Evolutionary conservation across 176 grass and related monocot genomes (phyloP).

Genomic region (Dactylis glomerata): DNA sequence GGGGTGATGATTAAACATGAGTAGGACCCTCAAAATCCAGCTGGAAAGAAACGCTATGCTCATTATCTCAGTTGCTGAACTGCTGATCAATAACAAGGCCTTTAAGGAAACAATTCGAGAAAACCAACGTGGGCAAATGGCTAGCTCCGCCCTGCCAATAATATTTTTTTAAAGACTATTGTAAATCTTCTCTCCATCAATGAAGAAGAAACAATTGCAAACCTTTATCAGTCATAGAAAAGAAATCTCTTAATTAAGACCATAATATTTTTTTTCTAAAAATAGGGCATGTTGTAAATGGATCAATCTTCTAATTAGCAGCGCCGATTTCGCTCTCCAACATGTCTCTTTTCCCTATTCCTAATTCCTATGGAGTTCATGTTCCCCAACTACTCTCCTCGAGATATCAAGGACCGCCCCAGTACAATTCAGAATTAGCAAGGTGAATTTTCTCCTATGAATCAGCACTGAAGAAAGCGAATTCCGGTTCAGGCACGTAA

Average conservation of each 20-base stretch:
- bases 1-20: background rate
- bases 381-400: background rate
- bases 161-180: background rate
- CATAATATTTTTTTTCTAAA: background rate
- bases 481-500: background rate
- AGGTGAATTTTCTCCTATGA: background rate
- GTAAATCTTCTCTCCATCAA: background rate
- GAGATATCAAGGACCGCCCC: background rate
- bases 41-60: background rate
- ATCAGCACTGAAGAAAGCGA: background rate
- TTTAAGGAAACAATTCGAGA: background rate
- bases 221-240: background rate
- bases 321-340: background rate
- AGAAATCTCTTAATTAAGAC: background rate
- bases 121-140: background rate
- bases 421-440: background rate
- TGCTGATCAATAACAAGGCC: background rate
- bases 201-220: background rate
- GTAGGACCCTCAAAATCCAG: background rate
- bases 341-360: background rate
- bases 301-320: background rate
- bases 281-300: background rate
- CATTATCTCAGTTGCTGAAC: background rate
- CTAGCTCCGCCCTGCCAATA: background rate
- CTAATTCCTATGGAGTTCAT: background rate